Base-by-base conservation (phyloP, 176 grass and related monocot genomes). In the Bolboschoenus planiculmis region DNA sequence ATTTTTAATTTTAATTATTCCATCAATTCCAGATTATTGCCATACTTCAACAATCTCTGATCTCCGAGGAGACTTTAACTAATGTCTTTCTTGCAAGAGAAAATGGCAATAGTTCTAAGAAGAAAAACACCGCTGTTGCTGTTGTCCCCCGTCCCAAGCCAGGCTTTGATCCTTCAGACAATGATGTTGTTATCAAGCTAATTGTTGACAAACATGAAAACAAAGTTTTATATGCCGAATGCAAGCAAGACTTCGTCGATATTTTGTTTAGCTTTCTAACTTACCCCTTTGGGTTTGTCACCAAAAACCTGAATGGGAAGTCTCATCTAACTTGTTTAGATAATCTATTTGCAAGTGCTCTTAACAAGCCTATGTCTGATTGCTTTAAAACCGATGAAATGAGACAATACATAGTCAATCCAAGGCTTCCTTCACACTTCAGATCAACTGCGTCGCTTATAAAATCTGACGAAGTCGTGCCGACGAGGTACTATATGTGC, bases 401-500 rank as follows among this genome's bases (percentile, higher is more conserved):
- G 3, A 84, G 42, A 29, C 16, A 74, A 6, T 35, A 47, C 57
- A 7, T 70, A 21, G 21, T 84, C 5, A 36, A 84, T 30, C 82
- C 82, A 31, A 72, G 4, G 47, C 36, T 84, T 51, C 65, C 9
- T 36, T 37, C 44, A 57, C 16, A 53, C 24, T 44, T 74, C 63
- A 67, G 11, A 37, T 37, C 20, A 9, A 2, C 5, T 10, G 16
- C 40, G 3, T 37, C 10, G 9, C 31, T 84, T 64, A 18, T 74
- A 42, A 33, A 57, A 84, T 48, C 30, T 36, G 30, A 4, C 10
- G 61, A 51, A 68, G 21, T 27, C 13, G 3, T 4, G 3, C 35
- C 37, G 54, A 8, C n/a, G 50, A 56, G 63, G 64, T 84, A 71
- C 43, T 84, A 84, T 74, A 71, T 84, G 42, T 84, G 81, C 5